Percentiles rank a stretch among this genome's conserved stretches.
Evolutionary conservation across 169 alveolate genomes (phyloP).

Genomic region (Miamiensis avidus): DNA sequence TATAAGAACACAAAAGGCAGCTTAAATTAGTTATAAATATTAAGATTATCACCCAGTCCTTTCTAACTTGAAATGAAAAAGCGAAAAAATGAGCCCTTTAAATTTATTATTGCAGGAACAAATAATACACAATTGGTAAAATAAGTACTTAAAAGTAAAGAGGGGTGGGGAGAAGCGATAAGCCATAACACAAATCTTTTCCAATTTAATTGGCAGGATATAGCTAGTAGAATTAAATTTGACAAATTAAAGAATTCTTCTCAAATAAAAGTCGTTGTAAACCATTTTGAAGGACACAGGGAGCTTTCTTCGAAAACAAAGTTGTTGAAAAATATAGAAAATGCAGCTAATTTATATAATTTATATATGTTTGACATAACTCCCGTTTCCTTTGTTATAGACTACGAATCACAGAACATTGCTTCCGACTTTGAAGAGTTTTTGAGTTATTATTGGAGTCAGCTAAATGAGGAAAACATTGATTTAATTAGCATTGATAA

Average conservation of each 20-base stretch:
- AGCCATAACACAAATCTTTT: background rate
- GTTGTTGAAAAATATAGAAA: slow-evolving; percentile 38
- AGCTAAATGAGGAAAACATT: background rate
- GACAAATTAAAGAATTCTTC: background rate
- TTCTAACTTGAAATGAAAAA: too few relatives aligned
- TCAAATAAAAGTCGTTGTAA: slow-evolving; percentile 23
- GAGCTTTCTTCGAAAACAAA: slow-evolving; percentile 51
- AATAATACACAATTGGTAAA: slow-evolving; percentile 15
- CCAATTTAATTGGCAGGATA: background rate
- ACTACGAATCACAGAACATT: background rate
- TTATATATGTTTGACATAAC: slow-evolving; percentile 32
- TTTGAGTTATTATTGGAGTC: background rate
- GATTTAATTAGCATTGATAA: background rate
- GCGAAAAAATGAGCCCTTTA: background rate
- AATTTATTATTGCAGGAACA: background rate
- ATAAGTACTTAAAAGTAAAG: background rate
- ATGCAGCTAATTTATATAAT: slow-evolving; percentile 12
- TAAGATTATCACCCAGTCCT: too few relatives aligned
- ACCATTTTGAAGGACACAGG: slow-evolving; percentile 53
- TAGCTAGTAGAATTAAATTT: slow-evolving; percentile 1
- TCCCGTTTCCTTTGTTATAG: slow-evolving; percentile 37
- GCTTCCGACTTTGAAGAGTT: slow-evolving; percentile 14
- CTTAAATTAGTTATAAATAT: too few relatives aligned
- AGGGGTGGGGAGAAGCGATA: slow-evolving; percentile 13
- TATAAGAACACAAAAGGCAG: too few relatives aligned